Percentiles rank a stretch among this genome's conserved stretches.
These are phyloP conservation scores for Grigorovia transvaalensis DNA, from an alignment of 805 yeast species.

Conservation along the genomic window DNA sequence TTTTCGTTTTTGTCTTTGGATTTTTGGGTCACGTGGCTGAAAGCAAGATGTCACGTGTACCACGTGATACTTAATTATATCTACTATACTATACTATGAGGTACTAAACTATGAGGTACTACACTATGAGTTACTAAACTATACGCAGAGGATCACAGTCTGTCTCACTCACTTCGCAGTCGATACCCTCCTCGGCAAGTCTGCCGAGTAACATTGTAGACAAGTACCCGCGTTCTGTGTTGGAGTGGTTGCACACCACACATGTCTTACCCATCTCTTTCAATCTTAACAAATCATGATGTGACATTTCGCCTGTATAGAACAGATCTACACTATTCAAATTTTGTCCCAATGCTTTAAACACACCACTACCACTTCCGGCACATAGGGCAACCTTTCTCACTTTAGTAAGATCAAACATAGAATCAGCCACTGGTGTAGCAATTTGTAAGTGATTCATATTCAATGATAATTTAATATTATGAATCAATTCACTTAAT, in stretches of 20 bases:
- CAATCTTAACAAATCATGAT: slow-evolving; percentile 73
- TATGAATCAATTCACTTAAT: slow-evolving; percentile 36
- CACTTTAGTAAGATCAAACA: slow-evolving; percentile 25
- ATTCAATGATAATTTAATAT: slow-evolving; percentile 44
- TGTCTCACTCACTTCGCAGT: slow-evolving; percentile 38
- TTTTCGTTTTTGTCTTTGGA: too few species aligned
- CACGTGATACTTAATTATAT: too few species aligned
- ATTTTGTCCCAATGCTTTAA: slow-evolving; percentile 28
- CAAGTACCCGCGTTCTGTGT: slow-evolving; percentile 85
- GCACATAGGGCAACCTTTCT: slow-evolving; percentile 78
- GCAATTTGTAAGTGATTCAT: slow-evolving; percentile 59
- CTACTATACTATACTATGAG: too few species aligned
- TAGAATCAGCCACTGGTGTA: slow-evolving; percentile 16
- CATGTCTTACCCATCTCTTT: slow-evolving; percentile 65
- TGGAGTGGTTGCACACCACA: slow-evolving; percentile 77
- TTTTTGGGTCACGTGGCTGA: background rate
- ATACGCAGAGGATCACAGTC: slow-evolving; percentile 55
- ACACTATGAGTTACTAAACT: background rate
- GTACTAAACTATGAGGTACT: background rate
- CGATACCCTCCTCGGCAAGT: slow-evolving; percentile 36
- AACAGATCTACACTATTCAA: slow-evolving; percentile 49
- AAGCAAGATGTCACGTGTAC: too few species aligned
- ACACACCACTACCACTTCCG: slow-evolving; percentile 82
- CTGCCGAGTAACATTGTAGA: slow-evolving; percentile 32
- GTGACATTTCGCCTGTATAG: slow-evolving; percentile 89